These are phyloP conservation scores for Xeromyces bisporus DNA, from an alignment of 495 filamentous ascomycete genomes.

Conservation along the genomic window DNA sequence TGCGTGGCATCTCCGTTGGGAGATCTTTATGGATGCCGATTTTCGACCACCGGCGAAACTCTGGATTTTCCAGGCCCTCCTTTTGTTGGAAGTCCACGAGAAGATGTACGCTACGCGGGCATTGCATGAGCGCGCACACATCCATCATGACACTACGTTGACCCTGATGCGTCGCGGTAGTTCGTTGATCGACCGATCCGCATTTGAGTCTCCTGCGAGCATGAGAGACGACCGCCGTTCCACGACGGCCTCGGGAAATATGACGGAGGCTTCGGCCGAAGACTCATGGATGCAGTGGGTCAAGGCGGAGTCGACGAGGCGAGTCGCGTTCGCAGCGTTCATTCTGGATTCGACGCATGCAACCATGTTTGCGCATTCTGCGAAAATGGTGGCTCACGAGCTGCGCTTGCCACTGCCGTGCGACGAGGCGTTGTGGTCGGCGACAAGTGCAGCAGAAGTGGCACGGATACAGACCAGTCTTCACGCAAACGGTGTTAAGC, in stretches of 20 bases:
- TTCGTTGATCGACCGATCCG: constrained; percentile 78
- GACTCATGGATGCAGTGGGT: constrained; percentile 98
- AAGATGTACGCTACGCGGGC: constrained; percentile 89
- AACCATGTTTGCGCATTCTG: constrained; percentile 95
- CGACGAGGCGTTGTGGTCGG: constrained; percentile 87
- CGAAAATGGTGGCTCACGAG: constrained; percentile 94
- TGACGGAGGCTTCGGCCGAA: constrained; percentile 42
- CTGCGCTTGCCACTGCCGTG: constrained; percentile 85
- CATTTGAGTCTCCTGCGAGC: constrained; percentile 76
- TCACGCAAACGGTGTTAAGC: constrained; percentile 67
- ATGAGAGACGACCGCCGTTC: constrained; percentile 39
- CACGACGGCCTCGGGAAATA: constrained; percentile 41
- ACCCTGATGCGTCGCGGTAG: constrained; percentile 88
- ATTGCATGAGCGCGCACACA: constrained; percentile 89
- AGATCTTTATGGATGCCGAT: constrained; percentile 78
- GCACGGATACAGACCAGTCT: constrained; percentile 71
- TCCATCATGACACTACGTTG: constrained; percentile 90
- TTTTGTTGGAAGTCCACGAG: constrained; percentile 86
- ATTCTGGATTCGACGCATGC: constrained; percentile 92
- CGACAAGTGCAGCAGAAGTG: constrained; percentile 76
- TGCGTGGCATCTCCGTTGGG: constrained; percentile 82
- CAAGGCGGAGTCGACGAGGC: constrained; percentile 75
- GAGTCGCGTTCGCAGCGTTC: constrained; percentile 88
- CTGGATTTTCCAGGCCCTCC: constrained; percentile 90
- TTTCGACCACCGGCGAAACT: constrained; percentile 89